Evolutionary conservation across 768 basidiomycete genomes (phyloP).

Genomic region (Strobilomyces confusus): DNA sequence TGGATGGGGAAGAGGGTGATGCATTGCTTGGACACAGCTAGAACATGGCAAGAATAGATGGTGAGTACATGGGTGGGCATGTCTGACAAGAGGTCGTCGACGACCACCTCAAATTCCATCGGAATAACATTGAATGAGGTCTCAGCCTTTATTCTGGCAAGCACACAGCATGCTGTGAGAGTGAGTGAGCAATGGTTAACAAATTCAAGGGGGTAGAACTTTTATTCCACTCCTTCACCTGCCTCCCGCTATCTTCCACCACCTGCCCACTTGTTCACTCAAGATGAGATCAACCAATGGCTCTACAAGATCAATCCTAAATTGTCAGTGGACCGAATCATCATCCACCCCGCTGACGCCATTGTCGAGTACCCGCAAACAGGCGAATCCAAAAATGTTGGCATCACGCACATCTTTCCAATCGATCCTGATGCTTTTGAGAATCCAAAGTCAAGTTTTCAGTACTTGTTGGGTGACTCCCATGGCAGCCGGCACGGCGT

Average conservation of each 20-base stretch:
- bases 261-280: background rate
- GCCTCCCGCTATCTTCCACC: background rate
- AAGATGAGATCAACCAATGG: background rate
- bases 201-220: background rate
- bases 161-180: conserved; percentile 29
- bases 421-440: background rate
- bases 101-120: too few relatives aligned
- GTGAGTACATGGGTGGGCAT: conserved; percentile 30
- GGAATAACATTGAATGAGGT: too few relatives aligned
- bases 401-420: background rate
- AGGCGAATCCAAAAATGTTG: background rate
- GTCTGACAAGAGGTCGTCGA: conserved; percentile 30
- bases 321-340: background rate
- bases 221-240: background rate
- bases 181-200: conserved; percentile 7
- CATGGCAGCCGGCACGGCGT: background rate
- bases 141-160: conserved; percentile 26
- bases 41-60: too few relatives aligned
- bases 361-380: background rate
- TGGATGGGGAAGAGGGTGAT: too few relatives aligned
- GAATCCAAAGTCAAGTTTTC: background rate
- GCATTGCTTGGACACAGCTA: too few relatives aligned
- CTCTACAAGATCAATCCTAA: background rate
- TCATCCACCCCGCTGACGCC: background rate
- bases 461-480: background rate